Conservation (phyloP, 2,329 filamentous ascomycete species). For the Apiospora saccharicola region DNA sequence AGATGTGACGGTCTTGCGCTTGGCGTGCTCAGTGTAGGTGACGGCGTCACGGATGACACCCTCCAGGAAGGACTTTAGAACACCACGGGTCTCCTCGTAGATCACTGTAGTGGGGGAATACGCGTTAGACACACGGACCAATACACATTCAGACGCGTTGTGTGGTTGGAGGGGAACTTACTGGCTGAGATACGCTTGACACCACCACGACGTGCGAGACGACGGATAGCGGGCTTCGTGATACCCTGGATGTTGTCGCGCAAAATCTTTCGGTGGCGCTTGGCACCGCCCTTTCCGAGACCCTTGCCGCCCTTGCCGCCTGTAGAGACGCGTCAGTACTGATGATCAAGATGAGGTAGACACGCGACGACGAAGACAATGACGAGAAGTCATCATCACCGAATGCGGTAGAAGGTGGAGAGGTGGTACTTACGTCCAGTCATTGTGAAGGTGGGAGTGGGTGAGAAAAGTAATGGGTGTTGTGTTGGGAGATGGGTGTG, state of each 20-base stretch:
- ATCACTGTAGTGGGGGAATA: slow-evolving; percentile 61
- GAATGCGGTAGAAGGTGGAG: neutral
- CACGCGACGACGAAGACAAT: slow-evolving; percentile 14
- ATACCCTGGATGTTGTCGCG: slow-evolving; percentile 99
- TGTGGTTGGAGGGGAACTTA: slow-evolving; percentile 53
- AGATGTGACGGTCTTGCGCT: slow-evolving; percentile 76
- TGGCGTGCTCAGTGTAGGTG: slow-evolving; percentile 85
- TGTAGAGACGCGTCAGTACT: slow-evolving; percentile 48
- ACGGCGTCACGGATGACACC: slow-evolving; percentile 81
- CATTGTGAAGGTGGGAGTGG: slow-evolving; percentile 59
- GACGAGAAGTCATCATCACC: neutral
- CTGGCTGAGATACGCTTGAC: slow-evolving; percentile 99
- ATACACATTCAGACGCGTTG: neutral
- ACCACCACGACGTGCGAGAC: slow-evolving; percentile 98
- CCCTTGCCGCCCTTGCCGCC: slow-evolving; percentile 97
- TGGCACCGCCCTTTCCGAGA: slow-evolving; percentile 97
- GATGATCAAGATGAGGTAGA: neutral
- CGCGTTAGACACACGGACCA: slow-evolving; percentile 24
- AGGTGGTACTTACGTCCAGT: slow-evolving; percentile 72
- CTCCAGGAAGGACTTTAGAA: slow-evolving; percentile 85
- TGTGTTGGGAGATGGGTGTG: slow-evolving; percentile 33
- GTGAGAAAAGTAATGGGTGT: slow-evolving; percentile 27
- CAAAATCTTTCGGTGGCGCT: slow-evolving; percentile 99
- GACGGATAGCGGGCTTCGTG: slow-evolving; percentile 97
- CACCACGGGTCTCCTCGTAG: slow-evolving; percentile 84